A percentile compares a stretch with the other conserved stretches of the same genome.
Evolutionary conservation across 768 basidiomycete species (phyloP).

Genomic region (Xerocomellus intermedius): DNA sequence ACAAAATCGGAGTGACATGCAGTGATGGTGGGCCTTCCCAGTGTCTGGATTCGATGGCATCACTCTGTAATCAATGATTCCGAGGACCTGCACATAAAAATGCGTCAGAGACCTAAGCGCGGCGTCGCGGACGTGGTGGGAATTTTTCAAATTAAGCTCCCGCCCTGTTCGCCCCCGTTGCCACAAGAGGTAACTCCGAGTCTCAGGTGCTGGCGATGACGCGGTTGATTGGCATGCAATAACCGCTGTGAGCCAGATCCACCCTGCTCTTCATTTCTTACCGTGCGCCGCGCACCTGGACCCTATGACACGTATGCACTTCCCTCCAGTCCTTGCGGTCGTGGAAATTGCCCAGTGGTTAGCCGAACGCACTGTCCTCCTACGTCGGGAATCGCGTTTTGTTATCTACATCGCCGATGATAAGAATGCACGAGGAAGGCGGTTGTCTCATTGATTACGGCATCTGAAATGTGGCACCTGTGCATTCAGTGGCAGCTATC

Average conservation of each 20-base stretch:
- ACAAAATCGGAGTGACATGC: slow-evolving; percentile 1
- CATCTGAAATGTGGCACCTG: not conserved
- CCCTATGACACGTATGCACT: slow-evolving; percentile 16
- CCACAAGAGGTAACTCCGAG: slow-evolving; percentile 6
- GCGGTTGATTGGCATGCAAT: not conserved
- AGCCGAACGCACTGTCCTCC: slow-evolving; percentile 1
- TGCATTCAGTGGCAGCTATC: too few species aligned
- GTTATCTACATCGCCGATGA: not conserved
- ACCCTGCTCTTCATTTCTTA: slow-evolving; percentile 6
- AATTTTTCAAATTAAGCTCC: slow-evolving; percentile 2
- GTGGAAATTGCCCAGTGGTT: not conserved
- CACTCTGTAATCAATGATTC: slow-evolving; percentile 7
- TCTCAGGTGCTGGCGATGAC: not conserved
- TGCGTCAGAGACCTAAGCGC: not conserved
- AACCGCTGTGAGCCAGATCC: not conserved
- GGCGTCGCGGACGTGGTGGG: not conserved
- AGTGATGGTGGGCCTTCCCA: not conserved
- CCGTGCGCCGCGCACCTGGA: slow-evolving; percentile 8
- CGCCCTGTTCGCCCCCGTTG: not conserved
- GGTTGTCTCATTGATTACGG: slow-evolving; percentile 6
- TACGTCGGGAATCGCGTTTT: slow-evolving; percentile 8
- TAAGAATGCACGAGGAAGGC: slow-evolving; percentile 12
- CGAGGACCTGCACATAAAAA: slow-evolving; percentile 2
- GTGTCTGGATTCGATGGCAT: slow-evolving; percentile 5
- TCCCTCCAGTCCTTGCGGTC: not conserved